Percentiles rank a stretch among this genome's conserved stretches.
These are phyloP conservation scores for Gyrodon lividus DNA, from an alignment of 768 basidiomycete species.

Conservation along the genomic window DNA sequence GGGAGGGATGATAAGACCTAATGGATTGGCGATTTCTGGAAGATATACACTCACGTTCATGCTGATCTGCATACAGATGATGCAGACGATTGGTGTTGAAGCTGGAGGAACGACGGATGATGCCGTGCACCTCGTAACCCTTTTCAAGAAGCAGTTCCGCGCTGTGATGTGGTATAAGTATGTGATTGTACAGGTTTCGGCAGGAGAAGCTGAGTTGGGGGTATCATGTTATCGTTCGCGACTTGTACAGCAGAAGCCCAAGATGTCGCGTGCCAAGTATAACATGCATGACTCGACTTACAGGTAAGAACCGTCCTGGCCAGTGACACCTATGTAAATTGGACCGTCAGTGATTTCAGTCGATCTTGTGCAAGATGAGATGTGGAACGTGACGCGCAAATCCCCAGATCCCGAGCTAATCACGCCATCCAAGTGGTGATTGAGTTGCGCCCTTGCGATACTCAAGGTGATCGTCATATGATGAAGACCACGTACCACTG, in stretches of 20 bases:
- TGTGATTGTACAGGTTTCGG: background rate
- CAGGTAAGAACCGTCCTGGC: conserved; percentile 96
- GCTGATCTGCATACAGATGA: conserved; percentile 90
- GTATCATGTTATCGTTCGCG: background rate
- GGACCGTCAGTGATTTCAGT: conserved; percentile 7
- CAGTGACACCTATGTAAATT: conserved; percentile 74
- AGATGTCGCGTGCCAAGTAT: background rate
- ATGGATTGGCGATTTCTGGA: background rate
- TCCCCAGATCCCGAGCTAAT: background rate
- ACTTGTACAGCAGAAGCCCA: background rate
- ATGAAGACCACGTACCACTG: conserved; percentile 56
- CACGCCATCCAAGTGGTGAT: background rate
- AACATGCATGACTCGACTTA: conserved; percentile 39
- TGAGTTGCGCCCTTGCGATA: too few relatives aligned
- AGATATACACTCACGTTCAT: conserved; percentile 64
- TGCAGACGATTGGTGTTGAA: conserved; percentile 97
- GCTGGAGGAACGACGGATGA: conserved; percentile 95
- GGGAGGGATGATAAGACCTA: conserved; percentile 4
- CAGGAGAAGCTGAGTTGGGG: background rate
- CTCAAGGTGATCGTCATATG: background rate
- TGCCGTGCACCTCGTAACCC: conserved; percentile 91
- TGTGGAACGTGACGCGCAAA: background rate
- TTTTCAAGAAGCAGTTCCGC: conserved; percentile 83
- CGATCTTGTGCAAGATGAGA: background rate
- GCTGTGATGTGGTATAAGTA: conserved; percentile 36